Conservation (phyloP, 108 stramenopile species). For the Cyclotella baltica region DNA sequence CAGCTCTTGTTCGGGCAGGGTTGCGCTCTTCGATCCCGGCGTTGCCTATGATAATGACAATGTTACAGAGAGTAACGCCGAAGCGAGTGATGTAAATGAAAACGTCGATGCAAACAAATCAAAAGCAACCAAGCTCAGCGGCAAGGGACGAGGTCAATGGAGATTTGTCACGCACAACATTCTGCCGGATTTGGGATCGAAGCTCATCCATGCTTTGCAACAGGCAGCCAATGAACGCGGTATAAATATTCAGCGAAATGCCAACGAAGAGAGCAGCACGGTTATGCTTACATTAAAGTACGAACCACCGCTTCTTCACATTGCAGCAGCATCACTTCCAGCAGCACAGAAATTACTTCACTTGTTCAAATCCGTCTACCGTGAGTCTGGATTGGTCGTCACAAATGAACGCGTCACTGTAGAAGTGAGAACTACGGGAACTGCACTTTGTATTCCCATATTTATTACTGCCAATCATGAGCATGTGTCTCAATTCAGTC, state of each 20-base stretch:
- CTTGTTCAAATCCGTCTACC: conserved; percentile 63
- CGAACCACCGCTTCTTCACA: conserved; percentile 85
- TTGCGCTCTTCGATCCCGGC: conserved; percentile 83
- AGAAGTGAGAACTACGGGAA: conserved; percentile 74
- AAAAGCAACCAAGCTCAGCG: conserved; percentile 41
- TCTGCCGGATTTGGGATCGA: conserved; percentile 48
- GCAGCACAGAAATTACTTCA: conserved; percentile 66
- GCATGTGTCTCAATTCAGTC: conserved; percentile 16
- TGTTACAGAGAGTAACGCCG: conserved; percentile 3
- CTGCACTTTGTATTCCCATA: conserved; percentile 58
- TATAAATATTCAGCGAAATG: neutral
- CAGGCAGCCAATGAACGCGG: neutral
- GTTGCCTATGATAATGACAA: conserved; percentile 2
- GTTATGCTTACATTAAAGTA: conserved; percentile 65
- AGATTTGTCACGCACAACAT: conserved; percentile 72
- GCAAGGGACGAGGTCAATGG: conserved; percentile 85
- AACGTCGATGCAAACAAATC: conserved; percentile 7
- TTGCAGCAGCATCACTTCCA: conserved; percentile 68
- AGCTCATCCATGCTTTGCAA: conserved; percentile 43
- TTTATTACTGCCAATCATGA: conserved; percentile 45
- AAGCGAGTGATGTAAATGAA: conserved; percentile 4
- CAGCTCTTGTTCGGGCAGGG: conserved; percentile 86
- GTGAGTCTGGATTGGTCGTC: conserved; percentile 85
- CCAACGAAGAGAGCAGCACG: neutral
- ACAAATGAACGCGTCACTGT: conserved; percentile 67